Base-by-base conservation (phyloP, 2,329 filamentous ascomycete genomes). In the Colletotrichum sansevieriae region DNA sequence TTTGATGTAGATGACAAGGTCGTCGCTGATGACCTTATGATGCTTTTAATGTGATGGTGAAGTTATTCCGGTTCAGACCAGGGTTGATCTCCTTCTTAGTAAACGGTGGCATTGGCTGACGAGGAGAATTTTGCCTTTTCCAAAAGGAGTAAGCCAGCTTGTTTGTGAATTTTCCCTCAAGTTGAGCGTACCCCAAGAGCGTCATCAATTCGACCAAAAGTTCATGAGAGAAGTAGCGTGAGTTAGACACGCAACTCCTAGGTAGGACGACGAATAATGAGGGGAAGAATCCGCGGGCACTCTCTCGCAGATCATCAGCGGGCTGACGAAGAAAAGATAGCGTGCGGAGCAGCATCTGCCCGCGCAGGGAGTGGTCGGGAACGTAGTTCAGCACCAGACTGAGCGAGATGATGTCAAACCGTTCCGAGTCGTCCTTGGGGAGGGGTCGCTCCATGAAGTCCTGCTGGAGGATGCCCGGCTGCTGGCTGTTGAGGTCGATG, bases 361-460 rank as follows among this genome's bases (percentile, higher is more conserved):
- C 96, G 73, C 95, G 87, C 4, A 85, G 87, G 37, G 81, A 81
- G 3, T 94, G 87, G 73, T 95, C 90, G 0, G 95, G 93, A 3
- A 98, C 95, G 76, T 94, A 99, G 79, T 99, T 99, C 71, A 99
- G 84, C 5, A 99, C 96, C 61, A 99, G 83, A 9, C 94, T 97
- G 25, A 99, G 84, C 57, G 94, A 97, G 75, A 99, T 91, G 59
- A 98, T 88, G 77, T 99, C 93, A 77, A 98, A 98, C 22, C 83
- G 83, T 46, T 94, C 90, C 0, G 82, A 78, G 6, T 86, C 82
- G 22, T 85, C 78, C 5, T 76, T 77, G 0, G 95, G 95, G 3
- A 95, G 79, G 0, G 94, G 92, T 29, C 94, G 87, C 73, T 93
- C 82, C 95, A 99, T 97, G 76, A 99, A 98, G 78, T 99, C 94